Conservation (phyloP, 192 early-diverging fungal genomes). For the Diversispora epigaea region DNA sequence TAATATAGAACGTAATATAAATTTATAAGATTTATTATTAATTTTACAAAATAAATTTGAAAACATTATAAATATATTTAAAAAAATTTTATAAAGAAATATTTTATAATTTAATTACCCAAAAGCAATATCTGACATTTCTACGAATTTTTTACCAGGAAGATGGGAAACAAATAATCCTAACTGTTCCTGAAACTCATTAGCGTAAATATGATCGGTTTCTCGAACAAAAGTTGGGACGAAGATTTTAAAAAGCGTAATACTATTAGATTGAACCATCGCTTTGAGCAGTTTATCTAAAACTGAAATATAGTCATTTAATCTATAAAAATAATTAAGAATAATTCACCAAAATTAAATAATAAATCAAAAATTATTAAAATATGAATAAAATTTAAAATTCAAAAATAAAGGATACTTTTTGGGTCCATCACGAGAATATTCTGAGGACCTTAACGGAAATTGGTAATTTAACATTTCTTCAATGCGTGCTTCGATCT, state of each 20-base stretch:
- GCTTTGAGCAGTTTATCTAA: conserved; percentile 55
- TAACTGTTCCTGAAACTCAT: conserved; percentile 40
- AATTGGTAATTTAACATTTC: conserved; percentile 52
- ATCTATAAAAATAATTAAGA: conserved; percentile 34
- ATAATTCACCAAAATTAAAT: not conserved
- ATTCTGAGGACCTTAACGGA: conserved; percentile 37
- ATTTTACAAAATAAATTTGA: not conserved
- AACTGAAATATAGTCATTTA: conserved; percentile 52
- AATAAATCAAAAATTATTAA: no score
- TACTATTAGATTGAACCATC: conserved; percentile 43
- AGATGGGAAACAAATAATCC: conserved; percentile 42
- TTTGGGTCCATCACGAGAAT: conserved; percentile 19
- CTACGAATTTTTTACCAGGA: conserved; percentile 39
- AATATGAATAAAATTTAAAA: not conserved
- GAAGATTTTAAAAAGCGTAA: conserved; percentile 51
- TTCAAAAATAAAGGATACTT: conserved; percentile 12
- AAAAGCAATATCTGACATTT: conserved; percentile 43
- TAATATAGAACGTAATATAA: conserved; percentile 20
- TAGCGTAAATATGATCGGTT: conserved; percentile 47
- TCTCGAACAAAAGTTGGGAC: conserved; percentile 57
- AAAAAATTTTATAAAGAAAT: not conserved
- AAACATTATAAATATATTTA: no score
- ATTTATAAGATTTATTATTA: not conserved
- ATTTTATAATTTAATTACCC: conserved; percentile 36
- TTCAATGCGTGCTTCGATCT: not conserved